Conservation (phyloP, 2,329 filamentous ascomycete genomes). For the Dactylonectria estremocensis region DNA sequence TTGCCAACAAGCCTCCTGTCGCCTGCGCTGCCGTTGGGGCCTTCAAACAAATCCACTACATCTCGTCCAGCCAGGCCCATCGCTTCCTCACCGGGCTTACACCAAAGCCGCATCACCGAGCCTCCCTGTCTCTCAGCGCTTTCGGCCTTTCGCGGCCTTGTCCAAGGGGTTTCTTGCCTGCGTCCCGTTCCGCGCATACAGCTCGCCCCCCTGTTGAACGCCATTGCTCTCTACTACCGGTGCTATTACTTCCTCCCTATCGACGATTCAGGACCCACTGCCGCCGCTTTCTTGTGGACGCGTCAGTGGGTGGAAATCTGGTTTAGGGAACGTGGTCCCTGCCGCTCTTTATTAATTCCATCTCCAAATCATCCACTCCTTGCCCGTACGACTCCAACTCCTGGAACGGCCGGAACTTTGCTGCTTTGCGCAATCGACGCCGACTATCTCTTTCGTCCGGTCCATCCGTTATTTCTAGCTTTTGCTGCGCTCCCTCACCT, state of each 20-base stretch:
- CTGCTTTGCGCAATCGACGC: conserved; percentile 2
- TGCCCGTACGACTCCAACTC: conserved; percentile 5
- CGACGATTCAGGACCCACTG: conserved; percentile 36
- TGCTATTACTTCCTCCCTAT: background rate
- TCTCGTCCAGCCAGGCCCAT: background rate
- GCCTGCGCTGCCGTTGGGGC: background rate
- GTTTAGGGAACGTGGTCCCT: conserved; percentile 49
- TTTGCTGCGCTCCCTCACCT: background rate
- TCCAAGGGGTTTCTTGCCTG: background rate
- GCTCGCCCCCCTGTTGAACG: background rate
- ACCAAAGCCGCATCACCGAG: background rate
- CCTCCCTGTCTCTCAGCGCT: background rate
- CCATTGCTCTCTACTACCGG: conserved; percentile 12
- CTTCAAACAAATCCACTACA: conserved; percentile 2
- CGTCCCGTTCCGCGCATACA: background rate
- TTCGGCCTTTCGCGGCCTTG: background rate
- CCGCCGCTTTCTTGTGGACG: conserved; percentile 40
- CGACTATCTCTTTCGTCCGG: conserved; percentile 10
- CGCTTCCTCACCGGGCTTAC: conserved; percentile 5
- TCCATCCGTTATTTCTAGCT: conserved; percentile 6
- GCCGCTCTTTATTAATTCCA: conserved; percentile 48
- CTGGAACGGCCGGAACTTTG: conserved; percentile 6
- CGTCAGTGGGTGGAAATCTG: conserved; percentile 45
- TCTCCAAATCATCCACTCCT: conserved; percentile 25
- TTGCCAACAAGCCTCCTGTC: conserved; percentile 6